Evolutionary conservation across 495 filamentous ascomycete genomes (phyloP), one percentile per base, ranked within the genome.

Genomic region (Xylaria scruposa): DNA sequence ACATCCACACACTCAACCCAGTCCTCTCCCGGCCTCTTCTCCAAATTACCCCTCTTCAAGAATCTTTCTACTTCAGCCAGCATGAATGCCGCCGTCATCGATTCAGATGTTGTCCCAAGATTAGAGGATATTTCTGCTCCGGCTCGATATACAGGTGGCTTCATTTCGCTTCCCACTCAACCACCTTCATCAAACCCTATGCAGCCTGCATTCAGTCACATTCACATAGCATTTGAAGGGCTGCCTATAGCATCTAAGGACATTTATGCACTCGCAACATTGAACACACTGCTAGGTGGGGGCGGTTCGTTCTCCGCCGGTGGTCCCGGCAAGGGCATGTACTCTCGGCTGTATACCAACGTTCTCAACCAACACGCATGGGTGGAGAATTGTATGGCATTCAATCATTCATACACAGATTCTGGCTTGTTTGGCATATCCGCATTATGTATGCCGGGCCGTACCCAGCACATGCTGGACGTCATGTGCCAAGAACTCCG

Each of bases 251-350:
- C 89, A 42, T 93, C 92, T 42, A 89, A 91, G 3, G 96, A 98
- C 78, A 97, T 99, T 75, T 99, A 98, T 79, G 95, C 96, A 49
- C 89, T 98, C 33, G 96, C 96, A 31, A 97, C 95, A n/a, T 86
- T 99, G 0, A 97, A 98, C 80, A 98, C 94, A 4, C 91, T 99
- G 42, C 92, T 99, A 31, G 96, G 96, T 54, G 96, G 96, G 8
- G 96, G 96, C 67, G 97, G 97, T 19, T 97, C 94, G 68, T 99
- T 99, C 84, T 94, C 91, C n/a, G 96, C 96, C 51, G 96, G 96
- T 73, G 96, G 96, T 3, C 96, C 96, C 24, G 96, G 96, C 60
- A 99, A 99, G 84, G 96, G 96, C 71, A 98, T 99, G 96, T 98
- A 97, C 84, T 95, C 93, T 21, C 92, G 97, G 7, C 88, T 98